phyloP scores from a whole-genome alignment of 106 monocot genomes.

The Ottelia alismoides region DNA sequence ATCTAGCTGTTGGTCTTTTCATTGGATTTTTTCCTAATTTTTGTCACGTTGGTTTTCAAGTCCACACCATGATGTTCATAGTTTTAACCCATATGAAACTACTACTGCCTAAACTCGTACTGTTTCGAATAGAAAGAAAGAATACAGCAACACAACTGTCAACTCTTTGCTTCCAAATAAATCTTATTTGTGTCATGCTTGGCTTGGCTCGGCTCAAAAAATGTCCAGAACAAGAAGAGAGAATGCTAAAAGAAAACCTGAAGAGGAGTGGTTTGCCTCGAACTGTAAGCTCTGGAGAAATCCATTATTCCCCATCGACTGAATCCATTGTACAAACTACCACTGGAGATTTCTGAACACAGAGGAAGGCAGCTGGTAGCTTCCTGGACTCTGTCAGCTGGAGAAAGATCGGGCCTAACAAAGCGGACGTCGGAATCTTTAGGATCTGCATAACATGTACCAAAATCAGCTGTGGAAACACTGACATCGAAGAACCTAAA shows the following conservation, averaged over 20 bases:
- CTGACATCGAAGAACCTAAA: not conserved
- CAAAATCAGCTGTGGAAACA: not conserved
- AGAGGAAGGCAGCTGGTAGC: conserved; percentile 42
- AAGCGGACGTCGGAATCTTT: conserved; percentile 45
- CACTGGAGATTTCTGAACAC: conserved; percentile 7
- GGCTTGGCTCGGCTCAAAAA: too few relatives aligned
- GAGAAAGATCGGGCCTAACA: conserved; percentile 30
- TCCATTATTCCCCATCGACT: conserved; percentile 63
- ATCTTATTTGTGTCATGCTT: too few relatives aligned
- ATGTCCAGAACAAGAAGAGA: too few relatives aligned
- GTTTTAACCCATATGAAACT: too few relatives aligned
- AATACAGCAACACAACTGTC: too few relatives aligned
- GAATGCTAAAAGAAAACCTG: conserved; percentile 36
- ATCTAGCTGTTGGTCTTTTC: too few relatives aligned
- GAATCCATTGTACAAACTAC: conserved; percentile 11
- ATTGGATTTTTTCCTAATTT: too few relatives aligned
- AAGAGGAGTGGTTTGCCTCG: conserved; percentile 55
- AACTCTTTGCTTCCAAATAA: too few relatives aligned
- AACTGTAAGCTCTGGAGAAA: conserved; percentile 54
- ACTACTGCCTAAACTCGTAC: too few relatives aligned
- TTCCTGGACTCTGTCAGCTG: conserved; percentile 41
- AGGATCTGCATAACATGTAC: conserved; percentile 22
- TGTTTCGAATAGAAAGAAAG: too few relatives aligned
- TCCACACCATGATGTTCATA: too few relatives aligned
- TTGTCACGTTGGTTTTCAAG: too few relatives aligned